phyloP scores from a whole-genome alignment of 2,329 filamentous ascomycete genomes.

The Eurotiales sp. region DNA sequence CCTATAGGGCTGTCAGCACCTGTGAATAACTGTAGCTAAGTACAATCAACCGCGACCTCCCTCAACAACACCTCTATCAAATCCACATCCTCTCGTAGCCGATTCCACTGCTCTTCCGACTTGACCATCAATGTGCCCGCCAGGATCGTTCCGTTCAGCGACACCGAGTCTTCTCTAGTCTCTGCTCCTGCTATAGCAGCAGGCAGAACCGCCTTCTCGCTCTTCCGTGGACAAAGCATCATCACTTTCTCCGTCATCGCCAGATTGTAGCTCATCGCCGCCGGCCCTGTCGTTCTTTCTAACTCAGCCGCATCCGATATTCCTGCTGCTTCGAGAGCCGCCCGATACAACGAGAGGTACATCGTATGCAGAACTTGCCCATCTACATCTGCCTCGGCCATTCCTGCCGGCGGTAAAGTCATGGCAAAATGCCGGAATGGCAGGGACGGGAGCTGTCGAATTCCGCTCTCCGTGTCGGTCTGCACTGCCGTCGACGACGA shows the following conservation, averaged over 20 bases:
- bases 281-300: slow-evolving; percentile 28
- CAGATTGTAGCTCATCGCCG: slow-evolving; percentile 56
- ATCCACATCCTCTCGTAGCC: slow-evolving; percentile 38
- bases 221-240: slow-evolving; percentile 51
- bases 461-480: slow-evolving; percentile 18
- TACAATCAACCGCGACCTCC: slow-evolving; percentile 40
- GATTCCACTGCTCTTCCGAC: slow-evolving; percentile 51
- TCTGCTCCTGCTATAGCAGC: slow-evolving; percentile 19
- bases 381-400: background rate
- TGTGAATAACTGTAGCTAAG: too few species aligned
- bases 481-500: slow-evolving; percentile 17
- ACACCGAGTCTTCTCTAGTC: slow-evolving; percentile 43
- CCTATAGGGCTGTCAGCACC: too few species aligned
- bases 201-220: slow-evolving; percentile 43
- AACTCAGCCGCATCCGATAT: background rate
- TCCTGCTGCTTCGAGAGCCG: slow-evolving; percentile 26
- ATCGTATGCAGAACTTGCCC: slow-evolving; percentile 30
- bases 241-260: slow-evolving; percentile 54
- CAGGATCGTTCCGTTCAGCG: slow-evolving; percentile 55
- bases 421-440: slow-evolving; percentile 51
- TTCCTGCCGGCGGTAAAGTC: slow-evolving; percentile 27
- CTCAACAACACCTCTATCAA: slow-evolving; percentile 43
- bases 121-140: slow-evolving; percentile 60
- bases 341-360: slow-evolving; percentile 42
- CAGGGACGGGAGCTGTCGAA: slow-evolving; percentile 30